Percentiles rank a stretch among this genome's conserved stretches.
Evolutionary conservation across 495 filamentous ascomycete genomes (phyloP).

Genomic region (Diplogelasinospora grovesii): DNA sequence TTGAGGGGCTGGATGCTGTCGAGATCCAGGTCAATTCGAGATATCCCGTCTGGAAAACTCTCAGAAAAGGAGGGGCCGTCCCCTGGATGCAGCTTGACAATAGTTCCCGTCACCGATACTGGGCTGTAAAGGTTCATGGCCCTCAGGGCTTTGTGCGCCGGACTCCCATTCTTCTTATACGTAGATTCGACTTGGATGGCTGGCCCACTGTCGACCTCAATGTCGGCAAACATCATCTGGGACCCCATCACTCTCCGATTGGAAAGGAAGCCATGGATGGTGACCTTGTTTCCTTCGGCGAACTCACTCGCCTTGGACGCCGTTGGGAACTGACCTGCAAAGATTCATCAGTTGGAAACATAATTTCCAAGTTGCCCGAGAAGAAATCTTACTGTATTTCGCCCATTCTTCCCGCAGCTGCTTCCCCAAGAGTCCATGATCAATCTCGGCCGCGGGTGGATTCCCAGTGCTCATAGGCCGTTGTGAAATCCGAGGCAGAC

Average conservation of each 20-base stretch:
- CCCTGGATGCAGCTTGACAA: constrained; percentile 13
- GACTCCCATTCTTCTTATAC: constrained; percentile 15
- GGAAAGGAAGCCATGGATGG: constrained; percentile 67
- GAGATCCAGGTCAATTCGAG: constrained; percentile 34
- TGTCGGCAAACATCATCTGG: constrained; percentile 60
- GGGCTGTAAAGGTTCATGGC: constrained; percentile 31
- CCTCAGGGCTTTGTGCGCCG: constrained; percentile 23
- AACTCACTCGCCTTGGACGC: constrained; percentile 34
- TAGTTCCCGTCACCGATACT: constrained; percentile 29
- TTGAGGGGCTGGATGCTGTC: constrained; percentile 63
- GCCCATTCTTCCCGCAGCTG: constrained; percentile 24
- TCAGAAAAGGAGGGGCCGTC: background rate
- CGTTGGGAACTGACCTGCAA: constrained; percentile 47
- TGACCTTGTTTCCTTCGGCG: constrained; percentile 42
- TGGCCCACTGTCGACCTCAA: constrained; percentile 33
- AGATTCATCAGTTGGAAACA: background rate
- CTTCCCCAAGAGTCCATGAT: constrained; percentile 3
- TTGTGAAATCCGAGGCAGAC: constrained; percentile 4
- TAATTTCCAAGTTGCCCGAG: too few relatives aligned
- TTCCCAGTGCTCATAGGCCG: constrained; percentile 10
- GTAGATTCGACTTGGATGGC: constrained; percentile 32
- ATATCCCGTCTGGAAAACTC: constrained; percentile 10
- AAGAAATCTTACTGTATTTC: constrained; percentile 18
- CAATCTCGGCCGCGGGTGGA: background rate
- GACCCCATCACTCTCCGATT: constrained; percentile 55